phyloP scores from a whole-genome alignment of 2,329 filamentous ascomycete genomes.

The Fusarium xylarioides region DNA sequence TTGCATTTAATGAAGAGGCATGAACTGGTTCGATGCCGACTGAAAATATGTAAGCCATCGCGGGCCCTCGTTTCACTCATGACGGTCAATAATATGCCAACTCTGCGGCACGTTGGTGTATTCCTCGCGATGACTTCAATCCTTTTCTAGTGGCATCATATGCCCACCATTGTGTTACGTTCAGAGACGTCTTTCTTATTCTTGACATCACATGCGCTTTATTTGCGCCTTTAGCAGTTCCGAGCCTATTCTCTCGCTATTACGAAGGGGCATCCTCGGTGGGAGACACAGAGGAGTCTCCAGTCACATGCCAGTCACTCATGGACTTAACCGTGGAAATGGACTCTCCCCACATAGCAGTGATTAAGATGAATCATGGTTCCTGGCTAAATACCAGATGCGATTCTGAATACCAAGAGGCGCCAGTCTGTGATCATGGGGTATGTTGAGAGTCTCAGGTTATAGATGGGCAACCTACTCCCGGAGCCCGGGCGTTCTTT shows the following conservation, averaged over 20 bases:
- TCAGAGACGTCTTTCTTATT: background rate
- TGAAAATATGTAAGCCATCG: background rate
- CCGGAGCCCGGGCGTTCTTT: fast-evolving
- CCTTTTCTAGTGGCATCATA: background rate
- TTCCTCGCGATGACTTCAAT: background rate
- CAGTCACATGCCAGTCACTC: no score
- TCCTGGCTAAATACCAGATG: background rate
- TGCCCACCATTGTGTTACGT: fast-evolving
- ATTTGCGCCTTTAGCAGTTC: fast-evolving
- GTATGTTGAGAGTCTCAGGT: background rate
- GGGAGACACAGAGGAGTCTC: no score
- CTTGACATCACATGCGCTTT: background rate
- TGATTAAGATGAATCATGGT: background rate
- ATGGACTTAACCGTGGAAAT: no score
- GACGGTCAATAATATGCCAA: background rate
- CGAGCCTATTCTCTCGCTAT: background rate
- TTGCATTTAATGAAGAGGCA: fast-evolving
- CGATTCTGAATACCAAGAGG: background rate
- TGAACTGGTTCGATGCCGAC: fast-evolving
- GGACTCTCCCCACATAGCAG: fast-evolving
- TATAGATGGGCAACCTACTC: background rate
- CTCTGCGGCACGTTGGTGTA: background rate
- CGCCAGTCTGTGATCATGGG: fast-evolving
- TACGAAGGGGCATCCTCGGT: fast-evolving
- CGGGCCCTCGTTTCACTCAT: background rate